Evolutionary conservation across 371 early-diverging fungal genomes (phyloP).

Genomic region (Dinochytrium kinnereticum): DNA sequence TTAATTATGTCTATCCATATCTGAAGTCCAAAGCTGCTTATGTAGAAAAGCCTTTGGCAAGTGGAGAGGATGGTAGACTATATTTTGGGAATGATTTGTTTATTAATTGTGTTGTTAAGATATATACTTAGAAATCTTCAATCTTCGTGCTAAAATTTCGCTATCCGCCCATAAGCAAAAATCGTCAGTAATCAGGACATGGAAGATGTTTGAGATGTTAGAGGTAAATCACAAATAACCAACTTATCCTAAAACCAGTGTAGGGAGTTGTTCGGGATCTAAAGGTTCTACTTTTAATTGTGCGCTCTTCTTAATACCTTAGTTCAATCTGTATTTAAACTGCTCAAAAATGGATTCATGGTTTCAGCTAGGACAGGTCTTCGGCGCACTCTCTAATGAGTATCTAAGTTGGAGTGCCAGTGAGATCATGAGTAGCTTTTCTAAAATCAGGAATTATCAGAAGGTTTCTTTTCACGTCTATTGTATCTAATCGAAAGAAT

Average conservation of each 20-base stretch:
- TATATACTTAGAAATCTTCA: conserved; percentile 59
- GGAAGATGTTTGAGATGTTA: conserved; percentile 64
- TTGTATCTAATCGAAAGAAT: conserved; percentile 49
- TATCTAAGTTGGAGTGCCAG: conserved; percentile 69
- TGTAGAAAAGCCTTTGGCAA: too few species aligned
- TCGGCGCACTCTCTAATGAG: conserved; percentile 66
- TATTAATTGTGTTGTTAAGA: conserved; percentile 26
- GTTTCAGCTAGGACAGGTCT: conserved; percentile 68
- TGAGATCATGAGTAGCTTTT: conserved; percentile 58
- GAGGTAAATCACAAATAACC: conserved; percentile 62
- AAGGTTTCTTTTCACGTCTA: conserved; percentile 23
- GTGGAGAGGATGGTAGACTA: conserved; percentile 1
- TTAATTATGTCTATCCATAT: conserved; percentile 22
- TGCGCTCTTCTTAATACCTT: neutral
- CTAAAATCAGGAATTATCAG: conserved; percentile 65
- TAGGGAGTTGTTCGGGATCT: too few species aligned
- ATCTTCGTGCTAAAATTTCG: conserved; percentile 66
- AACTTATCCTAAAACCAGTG: too few species aligned
- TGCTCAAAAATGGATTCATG: conserved; percentile 67
- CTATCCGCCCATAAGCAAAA: conserved; percentile 63
- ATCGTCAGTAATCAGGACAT: conserved; percentile 45
- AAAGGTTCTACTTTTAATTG: too few species aligned
- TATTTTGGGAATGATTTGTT: conserved; percentile 14
- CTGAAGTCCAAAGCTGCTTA: neutral
- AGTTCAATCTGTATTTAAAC: conserved; percentile 62